Evolutionary conservation across 2,329 filamentous ascomycete genomes (phyloP), one percentile per base, ranked within the genome.

Genomic region (Teratosphaeria gauchensis): DNA sequence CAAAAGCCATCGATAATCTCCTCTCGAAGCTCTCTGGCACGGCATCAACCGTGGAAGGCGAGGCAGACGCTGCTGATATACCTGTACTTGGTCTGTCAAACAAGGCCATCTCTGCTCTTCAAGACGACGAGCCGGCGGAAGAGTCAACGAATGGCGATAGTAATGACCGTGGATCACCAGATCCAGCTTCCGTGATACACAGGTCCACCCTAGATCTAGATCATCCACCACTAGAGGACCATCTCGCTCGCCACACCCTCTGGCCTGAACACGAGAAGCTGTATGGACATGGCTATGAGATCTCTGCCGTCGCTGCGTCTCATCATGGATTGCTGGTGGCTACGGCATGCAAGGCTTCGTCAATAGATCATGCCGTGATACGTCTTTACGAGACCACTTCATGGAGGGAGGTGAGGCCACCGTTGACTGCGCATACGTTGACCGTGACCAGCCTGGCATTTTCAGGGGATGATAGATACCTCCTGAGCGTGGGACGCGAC

Each of bases 191-290:
- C 1, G 73, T 81, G 19, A 76, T 84, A 21, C 80, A 81, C 64
- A 83, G 81, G 69, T 84, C 84, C 0, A 81, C 83, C 3, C 77
- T 91, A 7, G 81, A 86, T 51, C 79, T 87, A 56, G 75, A 83
- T 51, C 85, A 88, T 63, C 92, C 94, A 11, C 92, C 94, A 0
- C 81, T 90, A 38, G 94, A 99, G 73, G 94, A 97, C 72, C 87
- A 90, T 57, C 83, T 99, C 1, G 88, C 91, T 28, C 85, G 92
- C 8, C 86, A 95, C 72, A 95, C 94, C 0, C 84, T 99, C 33
- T 99, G 92, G 91, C 94, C 94, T 2, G 94, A 99, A 71, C 84
- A 84, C 6, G 94, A 99, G 73, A 99, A 99, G 76, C 82, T 99
- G 1, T 99, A 99, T 74, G 94, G 94, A 1, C 94, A 99, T 74